These are phyloP conservation scores for Cicer arietinum DNA, from an alignment of 306 rosid genomes.

Conservation along the genomic window DNA sequence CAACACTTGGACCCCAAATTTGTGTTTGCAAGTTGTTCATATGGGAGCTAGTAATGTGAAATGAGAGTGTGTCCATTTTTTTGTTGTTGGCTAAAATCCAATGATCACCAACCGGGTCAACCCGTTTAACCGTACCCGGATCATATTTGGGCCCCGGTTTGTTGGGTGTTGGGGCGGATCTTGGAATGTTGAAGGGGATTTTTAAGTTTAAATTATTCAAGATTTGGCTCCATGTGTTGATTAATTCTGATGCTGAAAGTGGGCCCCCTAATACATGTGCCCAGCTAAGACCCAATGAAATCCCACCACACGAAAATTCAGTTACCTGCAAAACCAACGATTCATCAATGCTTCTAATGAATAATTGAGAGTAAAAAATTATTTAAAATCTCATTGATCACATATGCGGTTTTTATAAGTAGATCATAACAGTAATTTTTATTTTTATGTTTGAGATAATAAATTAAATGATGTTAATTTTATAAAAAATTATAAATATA, in stretches of 20 bases:
- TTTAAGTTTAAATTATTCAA: conserved; percentile 29
- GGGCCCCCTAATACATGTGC: conserved; percentile 79
- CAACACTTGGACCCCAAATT: conserved; percentile 46
- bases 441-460: too few relatives aligned
- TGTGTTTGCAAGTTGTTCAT: conserved; percentile 52
- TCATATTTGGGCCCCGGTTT: conserved; percentile 8
- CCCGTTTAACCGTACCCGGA: conserved; percentile 54
- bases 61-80: conserved; percentile 76
- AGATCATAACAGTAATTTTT: too few relatives aligned
- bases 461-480: too few relatives aligned
- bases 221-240: conserved; percentile 50
- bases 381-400: too few relatives aligned
- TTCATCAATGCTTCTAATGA: background rate
- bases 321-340: conserved; percentile 50
- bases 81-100: conserved; percentile 65
- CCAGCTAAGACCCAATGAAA: conserved; percentile 85
- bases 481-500: too few relatives aligned
- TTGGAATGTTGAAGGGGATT: conserved; percentile 38
- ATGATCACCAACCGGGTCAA: conserved; percentile 79
- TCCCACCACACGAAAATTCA: conserved; percentile 71
- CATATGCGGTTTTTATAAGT: too few relatives aligned
- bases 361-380: too few relatives aligned
- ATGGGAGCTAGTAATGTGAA: conserved; percentile 57
- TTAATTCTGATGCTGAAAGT: conserved; percentile 57
- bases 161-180: background rate